Percentiles rank a stretch among this genome's conserved stretches.
These are phyloP conservation scores for Leishmania turanica DNA, from an alignment of 208 protist species.

Conservation along the genomic window DNA sequence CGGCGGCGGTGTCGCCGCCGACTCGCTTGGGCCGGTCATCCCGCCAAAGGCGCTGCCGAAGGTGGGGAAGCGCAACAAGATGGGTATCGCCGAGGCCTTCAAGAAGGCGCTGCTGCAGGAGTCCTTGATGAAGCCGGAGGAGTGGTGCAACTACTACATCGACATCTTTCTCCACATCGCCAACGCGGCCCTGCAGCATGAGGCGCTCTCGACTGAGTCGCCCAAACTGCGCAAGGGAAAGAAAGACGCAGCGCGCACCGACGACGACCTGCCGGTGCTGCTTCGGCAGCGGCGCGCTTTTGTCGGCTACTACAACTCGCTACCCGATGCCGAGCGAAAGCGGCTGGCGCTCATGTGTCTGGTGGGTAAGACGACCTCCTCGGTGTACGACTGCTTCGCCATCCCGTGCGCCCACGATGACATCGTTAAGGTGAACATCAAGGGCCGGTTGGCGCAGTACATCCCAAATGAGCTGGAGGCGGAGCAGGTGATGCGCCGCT, in stretches of 20 bases:
- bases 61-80: slow-evolving; percentile 41
- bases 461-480: slow-evolving; percentile 81
- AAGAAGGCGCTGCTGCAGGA: slow-evolving; percentile 74
- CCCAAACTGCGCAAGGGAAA: slow-evolving; percentile 26
- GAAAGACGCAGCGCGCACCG: slow-evolving; percentile 27
- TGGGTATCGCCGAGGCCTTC: slow-evolving; percentile 54
- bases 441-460: slow-evolving; percentile 68
- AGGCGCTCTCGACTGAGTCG: slow-evolving; percentile 41
- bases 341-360: slow-evolving; percentile 83
- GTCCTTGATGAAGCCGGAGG: slow-evolving; percentile 83
- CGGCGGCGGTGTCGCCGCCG: neutral
- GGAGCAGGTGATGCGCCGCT: slow-evolving; percentile 85
- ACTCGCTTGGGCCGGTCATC: slow-evolving; percentile 35
- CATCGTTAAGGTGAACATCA: slow-evolving; percentile 75
- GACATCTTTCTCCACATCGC: slow-evolving; percentile 85
- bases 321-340: slow-evolving; percentile 68
- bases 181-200: slow-evolving; percentile 73
- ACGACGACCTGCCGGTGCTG: slow-evolving; percentile 77
- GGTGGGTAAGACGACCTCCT: slow-evolving; percentile 66
- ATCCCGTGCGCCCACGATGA: slow-evolving; percentile 83
- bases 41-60: slow-evolving; percentile 64
- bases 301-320: slow-evolving; percentile 84
- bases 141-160: slow-evolving; percentile 89
- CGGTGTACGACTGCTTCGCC: slow-evolving; percentile 81
- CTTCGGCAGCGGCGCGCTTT: slow-evolving; percentile 83